These are phyloP conservation scores for Cladosporium cucumerinum DNA, from an alignment of 2,329 filamentous ascomycete genomes.

Conservation along the genomic window DNA sequence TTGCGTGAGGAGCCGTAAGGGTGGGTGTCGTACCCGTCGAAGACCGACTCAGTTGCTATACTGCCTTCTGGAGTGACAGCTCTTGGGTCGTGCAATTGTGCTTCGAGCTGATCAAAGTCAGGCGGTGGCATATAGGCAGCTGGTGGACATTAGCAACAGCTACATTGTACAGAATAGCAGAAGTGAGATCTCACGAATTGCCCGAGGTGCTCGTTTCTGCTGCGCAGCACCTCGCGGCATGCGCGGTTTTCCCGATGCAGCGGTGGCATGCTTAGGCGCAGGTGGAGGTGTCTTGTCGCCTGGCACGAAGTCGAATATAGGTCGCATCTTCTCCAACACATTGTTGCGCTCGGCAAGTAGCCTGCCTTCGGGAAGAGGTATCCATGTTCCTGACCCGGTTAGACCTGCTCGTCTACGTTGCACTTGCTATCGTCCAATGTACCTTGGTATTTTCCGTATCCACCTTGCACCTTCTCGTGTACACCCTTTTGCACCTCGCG, in stretches of 20 bases:
- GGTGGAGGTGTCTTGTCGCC: constrained; percentile 87
- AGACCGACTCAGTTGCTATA: constrained; percentile 77
- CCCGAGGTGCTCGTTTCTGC: constrained; percentile 24
- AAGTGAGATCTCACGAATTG: constrained; percentile 4
- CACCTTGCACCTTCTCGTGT: constrained; percentile 97
- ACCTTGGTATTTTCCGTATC: constrained; percentile 98
- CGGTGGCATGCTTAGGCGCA: constrained; percentile 80
- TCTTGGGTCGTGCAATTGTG: constrained; percentile 34
- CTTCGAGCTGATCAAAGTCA: constrained; percentile 31
- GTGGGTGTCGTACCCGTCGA: constrained; percentile 75
- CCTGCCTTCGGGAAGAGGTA: constrained; percentile 78
- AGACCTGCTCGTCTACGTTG: not conserved
- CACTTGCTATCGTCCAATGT: constrained; percentile 21
- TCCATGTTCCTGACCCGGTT: constrained; percentile 76
- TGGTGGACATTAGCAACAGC: not conserved
- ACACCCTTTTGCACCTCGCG: constrained; percentile 93
- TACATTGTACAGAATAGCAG: not conserved
- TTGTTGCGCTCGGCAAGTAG: constrained; percentile 82
- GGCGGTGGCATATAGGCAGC: constrained; percentile 15
- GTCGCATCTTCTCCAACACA: constrained; percentile 74
- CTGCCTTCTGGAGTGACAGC: constrained; percentile 85
- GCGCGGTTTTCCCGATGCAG: constrained; percentile 72
- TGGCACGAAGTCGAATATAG: constrained; percentile 85
- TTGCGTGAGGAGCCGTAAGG: constrained; percentile 63
- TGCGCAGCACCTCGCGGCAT: constrained; percentile 53